phyloP scores from a whole-genome alignment of 108 stramenopile genomes.

The Phaeodactylum tricornutum region DNA sequence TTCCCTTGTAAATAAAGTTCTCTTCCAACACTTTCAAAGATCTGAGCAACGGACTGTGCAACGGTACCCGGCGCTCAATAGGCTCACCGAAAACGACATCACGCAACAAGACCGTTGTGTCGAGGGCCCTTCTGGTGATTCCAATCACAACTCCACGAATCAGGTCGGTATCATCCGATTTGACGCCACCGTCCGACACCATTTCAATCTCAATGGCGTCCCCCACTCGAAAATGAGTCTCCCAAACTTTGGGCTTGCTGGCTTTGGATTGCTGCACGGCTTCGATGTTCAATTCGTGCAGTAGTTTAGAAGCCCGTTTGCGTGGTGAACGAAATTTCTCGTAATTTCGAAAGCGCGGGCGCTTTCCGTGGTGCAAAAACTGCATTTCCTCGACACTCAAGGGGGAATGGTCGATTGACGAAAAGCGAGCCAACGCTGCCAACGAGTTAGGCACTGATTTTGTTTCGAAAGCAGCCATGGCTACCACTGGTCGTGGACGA shows the following conservation, averaged over 20 bases:
- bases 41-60: slow-evolving; percentile 72
- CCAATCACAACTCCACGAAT: slow-evolving; percentile 75
- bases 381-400: slow-evolving; percentile 37
- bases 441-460: no score
- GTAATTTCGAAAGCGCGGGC: slow-evolving; percentile 31
- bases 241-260: slow-evolving; percentile 48
- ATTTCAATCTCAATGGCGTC: slow-evolving; percentile 69
- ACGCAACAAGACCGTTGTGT: slow-evolving; percentile 46
- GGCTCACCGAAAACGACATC: slow-evolving; percentile 72
- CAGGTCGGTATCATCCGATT: slow-evolving; percentile 42
- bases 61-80: slow-evolving; percentile 64
- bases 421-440: no score
- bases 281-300: slow-evolving; percentile 47
- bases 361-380: slow-evolving; percentile 32
- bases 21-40: slow-evolving; percentile 66
- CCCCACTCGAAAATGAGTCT: slow-evolving; percentile 49
- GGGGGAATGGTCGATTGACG: no score
- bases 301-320: slow-evolving; percentile 67
- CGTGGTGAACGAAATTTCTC: slow-evolving; percentile 72
- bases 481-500: no score
- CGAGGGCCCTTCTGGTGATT: slow-evolving; percentile 49
- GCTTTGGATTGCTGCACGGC: slow-evolving; percentile 29
- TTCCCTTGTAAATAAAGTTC: slow-evolving; percentile 82
- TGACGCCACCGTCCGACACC: slow-evolving; percentile 51
- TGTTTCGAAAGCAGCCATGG: no score